Evolutionary conservation across 495 filamentous ascomycete genomes (phyloP), one percentile per base, ranked within the genome.

Genomic region (Tetracladium setigerum): DNA sequence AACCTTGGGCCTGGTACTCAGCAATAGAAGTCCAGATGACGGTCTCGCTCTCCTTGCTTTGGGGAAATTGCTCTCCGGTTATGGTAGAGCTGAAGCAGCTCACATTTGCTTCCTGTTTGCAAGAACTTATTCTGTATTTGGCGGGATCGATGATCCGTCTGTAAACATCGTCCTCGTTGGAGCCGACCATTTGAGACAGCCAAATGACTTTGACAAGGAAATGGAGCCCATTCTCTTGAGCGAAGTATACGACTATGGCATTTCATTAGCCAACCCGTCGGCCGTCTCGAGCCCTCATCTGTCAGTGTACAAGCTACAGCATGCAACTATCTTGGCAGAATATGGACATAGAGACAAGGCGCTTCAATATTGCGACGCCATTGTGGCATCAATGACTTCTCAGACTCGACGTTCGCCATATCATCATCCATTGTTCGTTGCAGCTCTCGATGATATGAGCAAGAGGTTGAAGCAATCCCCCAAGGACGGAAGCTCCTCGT

Each of bases 241-340:
- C 43, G 94, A 99, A 65, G 78, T 92, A 2, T 95, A 92, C 60
- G 94, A 99, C 56, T 95, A 83, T 62, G 87, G 83, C 7, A 74
- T 84, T 22, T 82, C 80, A 46, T 73, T 87, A 15, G 73, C 77
- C 2, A 68, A 71, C 33, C 68, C 74, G 39, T 69, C 77, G 0
- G 68, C 75, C n/a, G 52, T 74, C n/a, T 68, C 83, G 41, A 71
- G 67, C 52, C 87, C 92, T 19, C 90, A 99, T 61, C 67, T 99
- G 18, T 78, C 92, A 57, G 75, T 82, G 2, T 95, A 90, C 70
- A 97, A 96, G 60, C 70, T 96, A 33, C 75, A 90, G 16, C 82
- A 96, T 64, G 94, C 92, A 11, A 78, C 80, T 58, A 71, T 79
- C 13, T 73, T 97, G 41, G 89, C 89, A 9, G 89, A 96, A 53